phyloP scores from a whole-genome alignment of 192 early-diverging fungal species.

The Powellomyces hirtus region DNA sequence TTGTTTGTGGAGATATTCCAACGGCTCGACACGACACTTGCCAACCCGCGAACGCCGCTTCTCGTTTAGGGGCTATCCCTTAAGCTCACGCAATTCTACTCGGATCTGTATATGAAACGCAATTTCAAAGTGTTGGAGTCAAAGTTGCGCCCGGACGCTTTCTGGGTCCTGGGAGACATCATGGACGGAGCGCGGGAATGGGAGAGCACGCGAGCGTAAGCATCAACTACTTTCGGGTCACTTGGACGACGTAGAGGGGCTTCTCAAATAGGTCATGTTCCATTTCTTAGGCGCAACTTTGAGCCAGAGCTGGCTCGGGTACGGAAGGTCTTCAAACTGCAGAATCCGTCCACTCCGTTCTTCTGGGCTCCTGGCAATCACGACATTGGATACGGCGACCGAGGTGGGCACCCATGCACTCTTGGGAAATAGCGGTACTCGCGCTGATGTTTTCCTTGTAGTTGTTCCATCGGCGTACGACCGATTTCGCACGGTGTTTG shows the following conservation, averaged over 20 bases:
- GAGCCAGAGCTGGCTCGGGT: slow-evolving; percentile 54
- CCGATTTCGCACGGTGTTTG: slow-evolving; percentile 39
- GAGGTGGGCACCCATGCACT: slow-evolving; percentile 3
- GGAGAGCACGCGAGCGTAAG: slow-evolving; percentile 11
- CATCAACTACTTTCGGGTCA: not conserved
- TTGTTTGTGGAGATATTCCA: too few relatives aligned
- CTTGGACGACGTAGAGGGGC: not conserved
- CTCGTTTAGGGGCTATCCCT: slow-evolving; percentile 55
- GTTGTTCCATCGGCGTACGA: slow-evolving; percentile 39
- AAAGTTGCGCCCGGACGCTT: slow-evolving; percentile 55
- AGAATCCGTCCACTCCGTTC: slow-evolving; percentile 33
- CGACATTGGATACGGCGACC: slow-evolving; percentile 74
- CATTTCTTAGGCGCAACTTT: slow-evolving; percentile 36
- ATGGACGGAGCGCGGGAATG: slow-evolving; percentile 63
- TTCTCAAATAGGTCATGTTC: not conserved
- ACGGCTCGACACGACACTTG: too few relatives aligned
- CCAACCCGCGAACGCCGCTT: too few relatives aligned
- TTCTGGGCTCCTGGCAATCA: slow-evolving; percentile 87
- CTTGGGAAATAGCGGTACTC: not conserved
- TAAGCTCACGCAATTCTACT: slow-evolving; percentile 70
- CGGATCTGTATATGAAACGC: slow-evolving; percentile 80
- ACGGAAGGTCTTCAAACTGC: slow-evolving; percentile 47
- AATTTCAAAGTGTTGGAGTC: slow-evolving; percentile 67
- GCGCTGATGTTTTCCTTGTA: not conserved
- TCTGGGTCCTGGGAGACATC: slow-evolving; percentile 83